Evolutionary conservation across 2,329 filamentous ascomycete species (phyloP), one percentile per base, ranked within the genome.

Genomic region (Catunica adiposa): DNA sequence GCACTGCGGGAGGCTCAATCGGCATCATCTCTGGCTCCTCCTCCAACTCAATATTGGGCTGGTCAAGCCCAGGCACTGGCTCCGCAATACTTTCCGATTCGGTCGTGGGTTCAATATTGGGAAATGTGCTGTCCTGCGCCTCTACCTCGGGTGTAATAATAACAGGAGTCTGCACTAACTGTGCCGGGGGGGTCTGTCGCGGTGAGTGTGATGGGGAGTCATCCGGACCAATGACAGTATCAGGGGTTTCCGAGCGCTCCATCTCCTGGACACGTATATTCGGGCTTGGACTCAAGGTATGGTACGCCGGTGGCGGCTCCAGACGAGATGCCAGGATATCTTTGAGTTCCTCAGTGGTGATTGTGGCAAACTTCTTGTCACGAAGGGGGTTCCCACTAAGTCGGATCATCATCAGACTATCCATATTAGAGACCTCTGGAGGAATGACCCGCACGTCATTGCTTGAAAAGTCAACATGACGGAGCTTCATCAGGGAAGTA

Each of bases 351-450:
- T 88, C 84, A 0, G 86, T 89, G 22, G 77, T 77, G 70, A 94
- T 86, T 0, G 79, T 84, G 14, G 89, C 73, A 61, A 92, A 88
- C 65, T 89, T 95, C 65, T 85, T 89, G 65, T 96, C 89, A 14
- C 86, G 77, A 14, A 98, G 71, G 0, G 92, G 92, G 63, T 98
- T 98, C n/a, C 88, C 89, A 46, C 82, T 82, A 31, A 98, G 73
- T 3, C 83, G 80, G 44, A 97, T 76, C 64, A 82, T 82, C 20
- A 80, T 76, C 8, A 98, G 70, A 47, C 70, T 81, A 4, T 87
- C 80, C 88, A 97, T 95, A 25, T 79, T 71, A 3, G 83, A 84
- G 57, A 97, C 79, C 60, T 81, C 82, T 0, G 86, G 76, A 29
- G 92, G 86, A 6, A 98, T 67, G 11, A 78, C 72, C 1, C 79